Conservation (phyloP, 2,329 filamentous ascomycete genomes). For the Chaetomium globosum region DNA sequence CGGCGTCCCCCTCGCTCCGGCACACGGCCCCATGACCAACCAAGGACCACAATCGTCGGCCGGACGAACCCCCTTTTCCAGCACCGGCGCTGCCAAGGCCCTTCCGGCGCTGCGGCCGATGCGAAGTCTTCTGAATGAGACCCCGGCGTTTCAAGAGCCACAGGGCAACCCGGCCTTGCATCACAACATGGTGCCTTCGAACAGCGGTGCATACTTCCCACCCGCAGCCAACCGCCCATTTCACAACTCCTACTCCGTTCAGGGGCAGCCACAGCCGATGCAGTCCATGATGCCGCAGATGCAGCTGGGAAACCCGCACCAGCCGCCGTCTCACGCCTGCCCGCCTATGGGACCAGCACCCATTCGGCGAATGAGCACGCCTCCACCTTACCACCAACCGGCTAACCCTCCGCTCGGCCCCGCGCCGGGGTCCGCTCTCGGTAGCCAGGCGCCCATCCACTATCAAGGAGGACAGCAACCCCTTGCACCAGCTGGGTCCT, state of each 20-base stretch:
- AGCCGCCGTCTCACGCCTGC: constrained; percentile 22
- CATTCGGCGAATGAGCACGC: constrained; percentile 30
- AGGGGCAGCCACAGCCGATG: constrained; percentile 40
- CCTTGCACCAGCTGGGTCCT: constrained; percentile 35
- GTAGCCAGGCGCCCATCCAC: constrained; percentile 23
- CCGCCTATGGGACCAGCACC: constrained; percentile 18
- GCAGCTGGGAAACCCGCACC: constrained; percentile 23
- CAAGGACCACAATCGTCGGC: constrained; percentile 9
- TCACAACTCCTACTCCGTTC: constrained; percentile 43
- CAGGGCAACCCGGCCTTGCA: constrained; percentile 33
- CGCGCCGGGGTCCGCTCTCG: constrained; percentile 15
- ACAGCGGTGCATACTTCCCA: constrained; percentile 44
- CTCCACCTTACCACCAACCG: constrained; percentile 31
- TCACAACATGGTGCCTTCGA: constrained; percentile 40
- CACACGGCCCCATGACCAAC: constrained; percentile 8
- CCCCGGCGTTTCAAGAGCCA: constrained; percentile 34
- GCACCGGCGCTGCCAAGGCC: constrained; percentile 37
- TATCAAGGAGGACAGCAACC: constrained; percentile 24
- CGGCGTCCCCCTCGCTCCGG: background rate
- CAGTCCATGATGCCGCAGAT: constrained; percentile 35
- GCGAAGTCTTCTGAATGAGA: constrained; percentile 39
- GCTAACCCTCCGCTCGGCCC: constrained; percentile 11
- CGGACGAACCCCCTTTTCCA: constrained; percentile 42
- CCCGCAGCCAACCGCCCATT: constrained; percentile 42
- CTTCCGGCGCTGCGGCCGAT: constrained; percentile 45